Percentiles rank a stretch among this genome's conserved stretches.
Evolutionary conservation across 768 basidiomycete species (phyloP).

Genomic region (Termitomyces sp.): DNA sequence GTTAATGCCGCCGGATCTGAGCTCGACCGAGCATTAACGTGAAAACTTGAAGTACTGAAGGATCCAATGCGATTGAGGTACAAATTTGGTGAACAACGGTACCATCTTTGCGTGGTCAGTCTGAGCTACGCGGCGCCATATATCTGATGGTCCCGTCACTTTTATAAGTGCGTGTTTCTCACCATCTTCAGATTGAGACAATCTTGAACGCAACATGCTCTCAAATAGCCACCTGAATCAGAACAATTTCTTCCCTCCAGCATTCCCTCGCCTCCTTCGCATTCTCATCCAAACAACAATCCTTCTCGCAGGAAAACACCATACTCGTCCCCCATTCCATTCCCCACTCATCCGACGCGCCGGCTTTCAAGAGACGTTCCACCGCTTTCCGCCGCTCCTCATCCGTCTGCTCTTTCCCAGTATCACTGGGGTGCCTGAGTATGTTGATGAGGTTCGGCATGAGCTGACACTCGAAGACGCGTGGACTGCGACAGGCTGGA

Average conservation of each 20-base stretch:
- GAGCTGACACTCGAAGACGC: slow-evolving; percentile 90
- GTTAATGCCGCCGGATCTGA: not conserved
- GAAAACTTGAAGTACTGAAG: not conserved
- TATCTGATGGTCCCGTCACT: not conserved
- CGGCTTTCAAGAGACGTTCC: slow-evolving; percentile 47
- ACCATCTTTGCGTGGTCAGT: not conserved
- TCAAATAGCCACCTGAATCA: slow-evolving; percentile 68
- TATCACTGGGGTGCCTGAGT: slow-evolving; percentile 34
- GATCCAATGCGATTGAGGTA: not conserved
- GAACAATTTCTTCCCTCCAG: slow-evolving; percentile 75
- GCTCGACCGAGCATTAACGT: not conserved
- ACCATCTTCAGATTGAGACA: not conserved
- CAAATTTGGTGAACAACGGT: not conserved
- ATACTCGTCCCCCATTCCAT: slow-evolving; percentile 97
- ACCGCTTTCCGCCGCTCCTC: slow-evolving; percentile 66
- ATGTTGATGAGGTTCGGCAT: slow-evolving; percentile 92
- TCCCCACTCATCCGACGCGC: slow-evolving; percentile 36
- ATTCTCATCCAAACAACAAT: slow-evolving; percentile 56
- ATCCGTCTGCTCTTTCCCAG: slow-evolving; percentile 42
- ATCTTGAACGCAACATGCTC: not conserved
- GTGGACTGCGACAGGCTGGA: slow-evolving; percentile 54
- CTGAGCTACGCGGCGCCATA: not conserved
- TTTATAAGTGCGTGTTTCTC: not conserved
- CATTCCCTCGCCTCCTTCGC: slow-evolving; percentile 37
- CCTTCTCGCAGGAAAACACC: slow-evolving; percentile 81